Base-by-base conservation (phyloP, 2,329 filamentous ascomycete species). In the Pseudogymnoascus sp. region DNA sequence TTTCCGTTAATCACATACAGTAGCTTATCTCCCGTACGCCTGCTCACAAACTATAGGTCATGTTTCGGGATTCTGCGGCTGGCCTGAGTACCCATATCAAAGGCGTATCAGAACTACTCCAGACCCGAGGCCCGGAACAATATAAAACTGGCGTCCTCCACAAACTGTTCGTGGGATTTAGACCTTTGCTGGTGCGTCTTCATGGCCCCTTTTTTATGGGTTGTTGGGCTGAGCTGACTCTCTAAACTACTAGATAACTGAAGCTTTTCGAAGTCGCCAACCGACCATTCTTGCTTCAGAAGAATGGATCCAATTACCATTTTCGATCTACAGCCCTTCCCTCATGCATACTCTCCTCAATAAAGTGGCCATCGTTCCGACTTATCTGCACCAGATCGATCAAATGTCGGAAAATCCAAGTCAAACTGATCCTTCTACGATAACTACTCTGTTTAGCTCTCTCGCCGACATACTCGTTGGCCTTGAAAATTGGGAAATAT, bases 101-200 rank as follows among this genome's bases (percentile, higher is more conserved):
- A n/a, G 77, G 74, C 0, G 70, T 78, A 2, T 70, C 68, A 0
- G 67, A 71, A 21, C 63, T 78, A 7, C 73, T 79, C 56, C 69
- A 74, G 60, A 64, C 71, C 1, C 70, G 71, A 18, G 64, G 67
- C 0, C 73, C 76, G 0, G 67, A 69, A 6, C 66, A 66, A 6
- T 78, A 75, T 56, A 65, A 66, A 3, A 69, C 69, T 1, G 76
- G 75, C 1, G 63, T 72, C n/a, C 66, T 74, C 0, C 76, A 79
- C 50, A 70, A 69, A 36, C 67, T 78, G 0, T 78, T 78, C 60
- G 67, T 76, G 1, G 77, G 76, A 0, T 76, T 76, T 59, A 68
- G 77, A n/a, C 75, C 77, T 5, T 66, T 75, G 5, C 66, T 78
- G 31, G 77, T 77, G 68, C 40, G 74, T 34, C 59, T 31, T 10